A percentile compares a stretch with the other conserved stretches of the same genome.
Evolutionary conservation across 2,329 filamentous ascomycete species (phyloP).

Genomic region (Mollisiaceae sp.): DNA sequence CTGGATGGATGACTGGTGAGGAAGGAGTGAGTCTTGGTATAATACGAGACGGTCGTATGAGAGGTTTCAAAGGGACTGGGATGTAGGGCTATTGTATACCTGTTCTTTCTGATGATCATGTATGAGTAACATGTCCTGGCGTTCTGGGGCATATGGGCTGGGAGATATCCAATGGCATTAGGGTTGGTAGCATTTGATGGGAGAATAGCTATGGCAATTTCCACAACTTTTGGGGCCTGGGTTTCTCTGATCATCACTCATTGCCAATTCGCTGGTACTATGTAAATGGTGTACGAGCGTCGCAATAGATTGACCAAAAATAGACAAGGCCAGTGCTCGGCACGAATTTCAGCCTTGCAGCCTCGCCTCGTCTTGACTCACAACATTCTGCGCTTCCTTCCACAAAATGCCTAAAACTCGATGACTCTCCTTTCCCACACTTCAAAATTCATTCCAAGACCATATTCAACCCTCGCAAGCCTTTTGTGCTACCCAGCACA

Average conservation of each 20-base stretch:
- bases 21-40: slow-evolving; percentile 77
- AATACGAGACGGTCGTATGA: slow-evolving; percentile 69
- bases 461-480: background rate
- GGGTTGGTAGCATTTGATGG: slow-evolving; percentile 3
- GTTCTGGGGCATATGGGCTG: background rate
- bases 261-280: too few relatives aligned
- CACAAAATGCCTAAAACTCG: background rate
- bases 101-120: background rate
- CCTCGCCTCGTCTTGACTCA: slow-evolving; percentile 18
- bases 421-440: slow-evolving; percentile 3
- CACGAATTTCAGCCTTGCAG: slow-evolving; percentile 15
- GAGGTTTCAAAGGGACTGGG: slow-evolving; percentile 61
- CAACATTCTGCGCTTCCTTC: background rate
- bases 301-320: too few relatives aligned
- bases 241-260: too few relatives aligned
- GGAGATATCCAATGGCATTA: slow-evolving; percentile 3
- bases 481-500: background rate
- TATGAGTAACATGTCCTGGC: slow-evolving; percentile 13
- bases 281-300: too few relatives aligned
- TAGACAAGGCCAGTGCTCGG: too few relatives aligned
- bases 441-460: background rate
- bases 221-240: background rate
- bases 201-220: background rate
- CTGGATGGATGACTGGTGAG: slow-evolving; percentile 90
- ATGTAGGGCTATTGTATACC: slow-evolving; percentile 44